These are phyloP conservation scores for Aphanoascus verrucosus DNA, from an alignment of 2,329 filamentous ascomycete genomes.

Conservation along the genomic window DNA sequence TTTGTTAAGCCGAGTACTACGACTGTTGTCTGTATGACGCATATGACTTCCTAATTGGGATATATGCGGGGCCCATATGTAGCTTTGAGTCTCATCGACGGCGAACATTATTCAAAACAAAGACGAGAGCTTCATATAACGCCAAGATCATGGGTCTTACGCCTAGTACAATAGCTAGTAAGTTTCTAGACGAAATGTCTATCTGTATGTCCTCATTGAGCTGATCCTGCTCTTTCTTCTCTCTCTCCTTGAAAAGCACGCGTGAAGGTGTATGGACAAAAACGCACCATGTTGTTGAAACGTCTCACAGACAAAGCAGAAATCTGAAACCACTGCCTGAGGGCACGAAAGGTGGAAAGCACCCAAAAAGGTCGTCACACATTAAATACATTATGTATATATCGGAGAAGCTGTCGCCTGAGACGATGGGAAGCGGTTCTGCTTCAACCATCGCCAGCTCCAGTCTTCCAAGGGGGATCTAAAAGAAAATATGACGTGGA, in stretches of 20 bases:
- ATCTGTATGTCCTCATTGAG: too few species aligned
- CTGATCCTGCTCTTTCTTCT: background rate
- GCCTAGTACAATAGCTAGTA: too few species aligned
- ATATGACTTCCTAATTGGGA: too few species aligned
- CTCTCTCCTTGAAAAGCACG: background rate
- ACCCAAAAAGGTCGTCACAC: background rate
- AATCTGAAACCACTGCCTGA: background rate
- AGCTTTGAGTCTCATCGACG: too few species aligned
- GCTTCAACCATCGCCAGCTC: background rate
- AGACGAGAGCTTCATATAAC: too few species aligned
- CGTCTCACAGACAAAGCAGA: background rate
- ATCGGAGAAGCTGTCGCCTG: background rate
- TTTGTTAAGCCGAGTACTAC: background rate
- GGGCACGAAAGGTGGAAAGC: background rate
- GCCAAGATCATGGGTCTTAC: too few species aligned
- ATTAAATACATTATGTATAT: background rate
- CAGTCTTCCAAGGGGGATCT: background rate
- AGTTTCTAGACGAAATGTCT: too few species aligned
- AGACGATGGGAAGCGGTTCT: background rate
- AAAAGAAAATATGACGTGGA: background rate
- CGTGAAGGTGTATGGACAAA: background rate
- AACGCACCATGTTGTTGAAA: constrained; percentile 3
- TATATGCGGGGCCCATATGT: too few species aligned
- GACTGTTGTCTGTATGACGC: too few species aligned
- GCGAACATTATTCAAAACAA: too few species aligned